These are phyloP conservation scores for Syzygium aqueum DNA, from an alignment of 345 rosid species.

Conservation along the genomic window DNA sequence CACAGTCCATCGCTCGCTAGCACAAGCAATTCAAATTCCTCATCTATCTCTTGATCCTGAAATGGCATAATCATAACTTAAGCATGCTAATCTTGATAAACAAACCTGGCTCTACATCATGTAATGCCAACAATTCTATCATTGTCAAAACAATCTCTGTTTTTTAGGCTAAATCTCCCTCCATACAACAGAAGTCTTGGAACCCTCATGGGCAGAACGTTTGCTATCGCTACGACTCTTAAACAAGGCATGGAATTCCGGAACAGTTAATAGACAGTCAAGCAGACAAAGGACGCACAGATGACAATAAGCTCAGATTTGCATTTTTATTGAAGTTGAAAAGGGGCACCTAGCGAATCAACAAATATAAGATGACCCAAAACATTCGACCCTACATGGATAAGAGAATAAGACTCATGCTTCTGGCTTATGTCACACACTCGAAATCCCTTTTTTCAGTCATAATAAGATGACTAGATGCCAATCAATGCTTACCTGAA, in stretches of 20 bases:
- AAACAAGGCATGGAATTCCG: not conserved
- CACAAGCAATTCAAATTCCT: slow-evolving; percentile 74
- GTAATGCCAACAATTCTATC: not conserved
- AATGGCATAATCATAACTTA: not conserved
- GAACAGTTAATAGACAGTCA: not conserved
- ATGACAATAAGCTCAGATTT: not conserved
- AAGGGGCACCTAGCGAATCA: not conserved
- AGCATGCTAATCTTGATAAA: not conserved
- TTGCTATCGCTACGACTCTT: not conserved
- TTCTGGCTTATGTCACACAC: not conserved
- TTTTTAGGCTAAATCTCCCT: not conserved
- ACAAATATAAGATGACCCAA: not conserved
- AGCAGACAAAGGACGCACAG: not conserved
- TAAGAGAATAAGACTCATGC: not conserved
- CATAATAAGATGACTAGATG: not conserved
- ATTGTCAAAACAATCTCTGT: not conserved
- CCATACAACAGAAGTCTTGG: not conserved
- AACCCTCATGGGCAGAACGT: not conserved
- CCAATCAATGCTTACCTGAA: slow-evolving; percentile 55
- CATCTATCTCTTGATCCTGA: slow-evolving; percentile 71
- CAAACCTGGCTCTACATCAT: not conserved
- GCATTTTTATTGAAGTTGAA: not conserved
- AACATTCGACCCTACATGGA: not conserved
- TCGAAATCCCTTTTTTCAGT: not conserved
- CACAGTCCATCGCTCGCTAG: slow-evolving; percentile 97